Conservation (phyloP, 1,284 basidiomycete genomes). For the Lignosus rhinocerotis region DNA sequence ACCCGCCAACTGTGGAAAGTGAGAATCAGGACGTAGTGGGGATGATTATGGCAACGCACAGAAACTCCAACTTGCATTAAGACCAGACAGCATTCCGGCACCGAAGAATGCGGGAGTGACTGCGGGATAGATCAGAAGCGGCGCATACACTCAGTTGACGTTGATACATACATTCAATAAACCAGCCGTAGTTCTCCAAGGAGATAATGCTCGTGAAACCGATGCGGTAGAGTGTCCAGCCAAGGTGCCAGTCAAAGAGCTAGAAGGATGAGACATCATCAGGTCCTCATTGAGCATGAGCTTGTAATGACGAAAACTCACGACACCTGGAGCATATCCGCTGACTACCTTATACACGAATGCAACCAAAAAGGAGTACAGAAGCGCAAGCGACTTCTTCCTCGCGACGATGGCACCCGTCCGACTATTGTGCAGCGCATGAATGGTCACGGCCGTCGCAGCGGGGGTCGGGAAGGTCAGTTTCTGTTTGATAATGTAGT, state of each 20-base stretch:
- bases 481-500: slow-evolving; percentile 69
- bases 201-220: slow-evolving; percentile 62
- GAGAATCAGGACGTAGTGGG: neutral
- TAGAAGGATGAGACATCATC: slow-evolving; percentile 10
- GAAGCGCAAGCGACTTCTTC: slow-evolving; percentile 59
- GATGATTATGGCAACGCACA: slow-evolving; percentile 34
- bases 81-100: slow-evolving; percentile 64
- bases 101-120: slow-evolving; percentile 70
- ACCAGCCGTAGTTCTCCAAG: slow-evolving; percentile 61
- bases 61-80: slow-evolving; percentile 69
- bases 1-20: slow-evolving; percentile 44
- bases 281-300: neutral
- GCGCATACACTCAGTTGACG: slow-evolving; percentile 12
- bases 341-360: slow-evolving; percentile 58
- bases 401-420: slow-evolving; percentile 50
- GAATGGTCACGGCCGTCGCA: slow-evolving; percentile 73
- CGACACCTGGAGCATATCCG: slow-evolving; percentile 60
- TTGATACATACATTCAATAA: slow-evolving; percentile 43
- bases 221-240: slow-evolving; percentile 61
- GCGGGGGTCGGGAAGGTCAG: slow-evolving; percentile 69
- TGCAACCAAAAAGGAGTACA: slow-evolving; percentile 47
- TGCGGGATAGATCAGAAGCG: slow-evolving; percentile 20
- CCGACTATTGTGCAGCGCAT: slow-evolving; percentile 56
- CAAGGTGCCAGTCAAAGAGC: slow-evolving; percentile 69
- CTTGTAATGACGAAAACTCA: slow-evolving; percentile 26